Base-by-base conservation (phyloP, 73 alveolate species). In the Durusdinium trenchii region DNA sequence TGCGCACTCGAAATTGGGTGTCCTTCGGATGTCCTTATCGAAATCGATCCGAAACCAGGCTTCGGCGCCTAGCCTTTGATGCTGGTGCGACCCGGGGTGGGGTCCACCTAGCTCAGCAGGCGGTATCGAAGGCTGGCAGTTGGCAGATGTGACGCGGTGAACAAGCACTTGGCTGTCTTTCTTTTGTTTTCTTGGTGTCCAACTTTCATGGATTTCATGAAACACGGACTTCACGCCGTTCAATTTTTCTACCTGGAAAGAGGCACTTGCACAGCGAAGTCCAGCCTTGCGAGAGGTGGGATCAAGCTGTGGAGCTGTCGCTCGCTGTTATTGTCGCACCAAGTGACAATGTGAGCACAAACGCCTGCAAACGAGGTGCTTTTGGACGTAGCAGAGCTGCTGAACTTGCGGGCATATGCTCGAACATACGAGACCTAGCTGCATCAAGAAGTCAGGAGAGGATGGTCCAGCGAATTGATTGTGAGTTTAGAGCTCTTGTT, bases 41-140 rank as follows among this genome's bases (percentile, higher is more conserved):
- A n/a, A n/a, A n/a, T n/a, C n/a, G n/a, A n/a, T n/a, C n/a, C 20
- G 54, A 36, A 76, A 67, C 35, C 16, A 87, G 95, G 95, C 95
- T 87, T 67, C 95, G 95, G 46, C 95, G 95, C 50, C 61, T 87
- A 85, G 95, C 95, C 43, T 87, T 87, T 67, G 85, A 87, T 60
- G 95, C 86, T 50, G 95, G 95, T 30, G 95, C 84, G 71, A 87
- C 85, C 50, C 84, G 85, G 35, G 67, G 85, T 18, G 95, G 95
- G 38, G 85, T 62, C 71, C 95, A 38, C 38, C 36, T 87, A 71
- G 95, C 86, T 3, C 69, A 46, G 85, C 86, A n/a, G 69, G 52
- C 86, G 7, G 95, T 45, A 16, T 6, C 85, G 52, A 87, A 87
- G 95, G 95, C 95, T 40, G 61, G 51, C 28, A 6, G 57, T 35